Evolutionary conservation across 192 early-diverging fungal genomes (phyloP), one percentile per base, ranked within the genome.

Genomic region (Blastocladiella britannica): DNA sequence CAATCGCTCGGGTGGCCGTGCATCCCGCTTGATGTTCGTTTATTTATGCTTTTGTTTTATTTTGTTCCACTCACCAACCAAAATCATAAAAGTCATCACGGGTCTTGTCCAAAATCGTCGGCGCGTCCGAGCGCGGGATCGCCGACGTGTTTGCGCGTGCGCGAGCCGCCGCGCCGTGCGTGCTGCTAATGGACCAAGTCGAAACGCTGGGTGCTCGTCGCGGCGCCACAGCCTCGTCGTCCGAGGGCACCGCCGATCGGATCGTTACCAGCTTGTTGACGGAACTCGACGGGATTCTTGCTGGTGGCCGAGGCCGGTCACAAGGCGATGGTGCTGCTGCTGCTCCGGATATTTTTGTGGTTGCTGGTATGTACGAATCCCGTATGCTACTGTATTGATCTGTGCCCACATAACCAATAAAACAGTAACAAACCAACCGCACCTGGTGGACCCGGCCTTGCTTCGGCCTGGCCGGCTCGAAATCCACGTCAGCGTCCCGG

Each of bases 41-140:
- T 2, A 15, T 22, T 12, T 22, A 8, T 28, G 6, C 26, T 12
- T 28, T 7, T 30, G 28, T 12, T 20, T 25, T n/a, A 5, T 18
- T 27, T 47, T 24, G 20, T 25, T 54, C 23, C 4, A 7, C 20
- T 6, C 4, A 15, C 0, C 26, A 4, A 4, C 25, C 30, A 27
- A 29, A 27, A 29, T 25, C 22, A 43, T 28, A 20, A 54, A 83
- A 77, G 74, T 85, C 29, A n/a, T 79, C 91, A 1, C 83, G 87
- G 66, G 65, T 97, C 27, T 73, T 86, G 53, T 92, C 89, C 25
- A 91, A 91, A 65, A 65, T 92, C 24, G 86, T 97, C n/a, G 93
- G 93, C 43, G 89, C 92, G 67, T 86, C 88, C 0, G 93, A 97
- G 59, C 75, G 82, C 55, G 81, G 81, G 30, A 83, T 97, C 63